Conservation (phyloP, 176 grass and related monocot species). For the Sorghum bicolor region Sorghum_bicolor_NCBIv3 NC_012871.2:33057501-33058000, state of each 20-base stretch:
- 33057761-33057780: conserved; percentile 7
- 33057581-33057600: not conserved
- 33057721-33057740: not conserved
- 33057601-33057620: not conserved
- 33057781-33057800: not conserved
- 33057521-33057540: not conserved
- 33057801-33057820: not conserved
- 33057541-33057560: not conserved
- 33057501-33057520: not conserved
- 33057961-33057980: not conserved
- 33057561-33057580: not conserved
- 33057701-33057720: not conserved
- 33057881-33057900: conserved; percentile 27
- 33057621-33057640: too few relatives aligned
- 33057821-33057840: conserved; percentile 5
- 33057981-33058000: not conserved
- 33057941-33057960: conserved; percentile 5
- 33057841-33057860: not conserved
- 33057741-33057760: not conserved
- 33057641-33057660: too few relatives aligned
- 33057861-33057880: not conserved
- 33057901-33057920: not conserved
- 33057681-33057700: not conserved
- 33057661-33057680: not conserved
- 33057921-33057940: not conserved